Evolutionary conservation across 495 filamentous ascomycete genomes (phyloP).

Genomic region (Astrothelium subdiscretum): DNA sequence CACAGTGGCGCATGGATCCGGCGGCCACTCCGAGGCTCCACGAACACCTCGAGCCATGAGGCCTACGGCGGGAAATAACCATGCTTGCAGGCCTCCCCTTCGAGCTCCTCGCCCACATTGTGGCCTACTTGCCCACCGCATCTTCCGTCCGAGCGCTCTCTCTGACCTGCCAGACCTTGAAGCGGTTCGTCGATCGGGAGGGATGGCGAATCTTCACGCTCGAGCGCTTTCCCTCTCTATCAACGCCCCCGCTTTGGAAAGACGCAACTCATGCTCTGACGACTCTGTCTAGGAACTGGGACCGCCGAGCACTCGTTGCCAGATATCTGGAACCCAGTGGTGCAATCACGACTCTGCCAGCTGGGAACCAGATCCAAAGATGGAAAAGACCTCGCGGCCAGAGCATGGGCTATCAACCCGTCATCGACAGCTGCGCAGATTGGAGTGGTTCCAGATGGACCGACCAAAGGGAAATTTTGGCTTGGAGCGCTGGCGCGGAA

Average conservation of each 20-base stretch:
- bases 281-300: slow-evolving; percentile 46
- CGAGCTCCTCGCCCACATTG: slow-evolving; percentile 49
- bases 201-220: slow-evolving; percentile 49
- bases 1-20: too few species aligned
- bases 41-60: too few species aligned
- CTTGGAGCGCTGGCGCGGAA: slow-evolving; percentile 51
- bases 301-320: slow-evolving; percentile 47
- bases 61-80: too few species aligned
- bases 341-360: slow-evolving; percentile 15
- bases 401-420: slow-evolving; percentile 52
- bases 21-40: too few species aligned
- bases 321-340: slow-evolving; percentile 37
- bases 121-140: slow-evolving; percentile 41
- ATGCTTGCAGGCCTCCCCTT: slow-evolving; percentile 44
- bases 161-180: slow-evolving; percentile 38
- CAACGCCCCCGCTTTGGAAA: slow-evolving; percentile 35
- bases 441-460: slow-evolving; percentile 42
- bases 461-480: slow-evolving; percentile 44
- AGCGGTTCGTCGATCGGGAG: slow-evolving; percentile 39
- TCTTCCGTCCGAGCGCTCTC: slow-evolving; percentile 37
- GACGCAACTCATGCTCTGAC: slow-evolving; percentile 46
- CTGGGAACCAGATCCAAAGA: slow-evolving; percentile 11
- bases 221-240: slow-evolving; percentile 38
- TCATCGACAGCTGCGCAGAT: slow-evolving; percentile 49
- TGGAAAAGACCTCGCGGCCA: slow-evolving; percentile 36